Conservation (phyloP, 139 green algal species). For the Chlamydomonas sp. region DNA sequence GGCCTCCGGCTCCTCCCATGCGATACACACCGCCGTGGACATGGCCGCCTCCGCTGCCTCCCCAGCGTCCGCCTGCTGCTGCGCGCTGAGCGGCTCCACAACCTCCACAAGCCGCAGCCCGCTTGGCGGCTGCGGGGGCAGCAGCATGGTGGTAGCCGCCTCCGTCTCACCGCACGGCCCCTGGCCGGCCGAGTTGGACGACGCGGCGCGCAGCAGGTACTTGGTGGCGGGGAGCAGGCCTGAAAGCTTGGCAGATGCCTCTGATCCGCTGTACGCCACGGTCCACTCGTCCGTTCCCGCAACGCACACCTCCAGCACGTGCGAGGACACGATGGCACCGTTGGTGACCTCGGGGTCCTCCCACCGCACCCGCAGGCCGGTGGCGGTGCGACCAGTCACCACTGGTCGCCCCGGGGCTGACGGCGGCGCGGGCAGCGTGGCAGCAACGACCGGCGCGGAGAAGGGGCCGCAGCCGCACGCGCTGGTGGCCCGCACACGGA, state of each 20-base stretch:
- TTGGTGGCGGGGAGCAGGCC: slow-evolving; percentile 44
- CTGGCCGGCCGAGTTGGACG: slow-evolving; percentile 59
- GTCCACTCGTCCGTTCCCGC: slow-evolving; percentile 23
- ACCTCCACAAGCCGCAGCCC: background rate
- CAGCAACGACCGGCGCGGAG: slow-evolving; percentile 17
- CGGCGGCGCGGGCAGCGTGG: slow-evolving; percentile 60
- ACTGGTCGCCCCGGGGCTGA: slow-evolving; percentile 38
- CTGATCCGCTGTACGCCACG: slow-evolving; percentile 43
- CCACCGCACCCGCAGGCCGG: slow-evolving; percentile 54
- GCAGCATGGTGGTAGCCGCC: slow-evolving; percentile 36
- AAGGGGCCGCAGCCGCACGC: slow-evolving; percentile 52
- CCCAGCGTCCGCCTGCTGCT: background rate
- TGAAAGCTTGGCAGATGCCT: slow-evolving; percentile 30
- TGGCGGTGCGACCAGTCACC: slow-evolving; percentile 38
- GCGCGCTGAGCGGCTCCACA: background rate
- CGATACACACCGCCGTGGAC: background rate
- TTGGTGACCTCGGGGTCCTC: slow-evolving; percentile 57
- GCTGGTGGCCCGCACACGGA: slow-evolving; percentile 64
- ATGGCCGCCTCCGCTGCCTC: background rate
- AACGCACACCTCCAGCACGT: slow-evolving; percentile 46
- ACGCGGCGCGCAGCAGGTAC: slow-evolving; percentile 60
- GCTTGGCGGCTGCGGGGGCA: slow-evolving; percentile 38
- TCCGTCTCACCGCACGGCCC: slow-evolving; percentile 42
- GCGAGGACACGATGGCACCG: slow-evolving; percentile 54
- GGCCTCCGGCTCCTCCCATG: slow-evolving; percentile 42